Percentiles rank a stretch among this genome's conserved stretches.
phyloP scores from a whole-genome alignment of 176 grass and related monocot genomes.

The Puccinellia tenuiflora region DNA sequence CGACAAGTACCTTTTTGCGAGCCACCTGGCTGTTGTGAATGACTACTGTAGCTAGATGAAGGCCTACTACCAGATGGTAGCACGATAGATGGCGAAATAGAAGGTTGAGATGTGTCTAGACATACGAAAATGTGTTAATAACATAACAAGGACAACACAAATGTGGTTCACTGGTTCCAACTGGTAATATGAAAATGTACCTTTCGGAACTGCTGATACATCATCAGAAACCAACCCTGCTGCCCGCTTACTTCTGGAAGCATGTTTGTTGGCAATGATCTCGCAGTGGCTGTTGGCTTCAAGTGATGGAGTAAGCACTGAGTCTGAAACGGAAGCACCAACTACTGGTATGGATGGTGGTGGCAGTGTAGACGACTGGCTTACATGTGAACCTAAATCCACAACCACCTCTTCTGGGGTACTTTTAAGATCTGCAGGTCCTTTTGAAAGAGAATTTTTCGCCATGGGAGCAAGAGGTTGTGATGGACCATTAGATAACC shows the following conservation, averaged over 20 bases:
- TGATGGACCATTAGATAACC: too few relatives aligned
- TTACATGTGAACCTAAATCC: conserved; percentile 20
- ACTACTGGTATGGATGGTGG: background rate
- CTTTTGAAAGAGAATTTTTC: conserved; percentile 23
- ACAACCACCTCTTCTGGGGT: conserved; percentile 7
- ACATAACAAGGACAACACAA: background rate
- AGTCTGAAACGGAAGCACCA: conserved; percentile 25
- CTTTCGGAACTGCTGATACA: conserved; percentile 11
- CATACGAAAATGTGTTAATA: conserved; percentile 15
- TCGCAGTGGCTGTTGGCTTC: conserved; percentile 16
- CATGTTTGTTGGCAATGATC: conserved; percentile 30
- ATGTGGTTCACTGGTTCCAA: background rate
- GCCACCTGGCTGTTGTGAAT: too few relatives aligned
- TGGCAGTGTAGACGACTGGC: background rate
- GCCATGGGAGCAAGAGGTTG: conserved; percentile 15
- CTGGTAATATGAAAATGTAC: background rate
- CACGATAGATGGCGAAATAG: conserved; percentile 27
- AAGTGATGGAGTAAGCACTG: conserved; percentile 24
- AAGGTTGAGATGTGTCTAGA: conserved; percentile 41
- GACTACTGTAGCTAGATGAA: conserved; percentile 60
- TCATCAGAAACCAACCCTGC: background rate
- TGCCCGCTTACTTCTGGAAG: conserved; percentile 30
- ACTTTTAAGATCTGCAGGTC: conserved; percentile 6
- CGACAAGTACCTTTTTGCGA: conserved; percentile 53
- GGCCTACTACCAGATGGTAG: conserved; percentile 37